These are phyloP conservation scores for Irpex sp. DNA, from an alignment of 1,284 basidiomycete genomes.

Conservation along the genomic window DNA sequence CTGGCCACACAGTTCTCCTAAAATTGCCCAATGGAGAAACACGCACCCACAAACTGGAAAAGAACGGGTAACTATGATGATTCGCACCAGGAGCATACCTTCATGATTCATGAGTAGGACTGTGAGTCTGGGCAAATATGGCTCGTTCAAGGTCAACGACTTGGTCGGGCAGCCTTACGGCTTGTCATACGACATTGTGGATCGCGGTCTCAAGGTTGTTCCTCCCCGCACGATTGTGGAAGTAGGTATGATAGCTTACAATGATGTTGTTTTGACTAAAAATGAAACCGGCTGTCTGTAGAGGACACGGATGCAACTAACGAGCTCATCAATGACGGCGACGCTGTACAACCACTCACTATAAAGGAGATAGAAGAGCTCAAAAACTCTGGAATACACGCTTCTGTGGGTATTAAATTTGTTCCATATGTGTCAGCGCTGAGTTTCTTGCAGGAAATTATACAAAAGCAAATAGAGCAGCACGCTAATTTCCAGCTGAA, in stretches of 20 bases:
- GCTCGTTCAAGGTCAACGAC: conserved; percentile 66
- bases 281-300: conserved; percentile 28
- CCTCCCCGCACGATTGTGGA: conserved; percentile 67
- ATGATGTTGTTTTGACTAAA: neutral
- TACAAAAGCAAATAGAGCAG: conserved; percentile 86
- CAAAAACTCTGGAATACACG: conserved; percentile 73
- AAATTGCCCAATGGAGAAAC: conserved; percentile 69
- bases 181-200: conserved; percentile 71
- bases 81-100: neutral
- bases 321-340: conserved; percentile 81
- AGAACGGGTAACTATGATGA: conserved; percentile 45
- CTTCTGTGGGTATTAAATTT: conserved; percentile 46
- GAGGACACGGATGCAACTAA: conserved; percentile 91
- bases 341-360: conserved; percentile 76
- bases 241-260: conserved; percentile 49
- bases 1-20: conserved; percentile 64
- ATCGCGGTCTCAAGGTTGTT: conserved; percentile 61
- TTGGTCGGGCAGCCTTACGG: conserved; percentile 75
- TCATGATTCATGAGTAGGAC: conserved; percentile 39
- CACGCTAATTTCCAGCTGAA: conserved; percentile 90
- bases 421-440: neutral
- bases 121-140: conserved; percentile 69
- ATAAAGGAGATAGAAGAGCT: conserved; percentile 78
- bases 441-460: conserved; percentile 70
- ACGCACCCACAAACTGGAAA: conserved; percentile 61